Percentiles rank a stretch among this genome's conserved stretches.
These are phyloP conservation scores for Aquilaria malaccensis DNA, from an alignment of 345 rosid genomes.

Conservation along the genomic window DNA sequence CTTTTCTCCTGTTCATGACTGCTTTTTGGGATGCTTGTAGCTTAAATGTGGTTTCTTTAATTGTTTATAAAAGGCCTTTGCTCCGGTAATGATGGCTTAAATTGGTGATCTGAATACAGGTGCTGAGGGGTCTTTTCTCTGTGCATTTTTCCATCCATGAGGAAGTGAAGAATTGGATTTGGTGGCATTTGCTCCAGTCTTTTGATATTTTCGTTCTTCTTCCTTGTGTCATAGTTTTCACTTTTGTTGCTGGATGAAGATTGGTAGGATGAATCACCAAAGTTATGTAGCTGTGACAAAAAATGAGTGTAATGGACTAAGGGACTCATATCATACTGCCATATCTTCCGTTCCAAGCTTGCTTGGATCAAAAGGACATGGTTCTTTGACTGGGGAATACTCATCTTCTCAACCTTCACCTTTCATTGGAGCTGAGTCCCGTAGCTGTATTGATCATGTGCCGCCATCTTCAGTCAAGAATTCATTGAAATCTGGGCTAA, in stretches of 20 bases:
- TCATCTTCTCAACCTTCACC: constrained; percentile 31
- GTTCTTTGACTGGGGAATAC: constrained; percentile 20
- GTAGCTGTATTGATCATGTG: constrained; percentile 15
- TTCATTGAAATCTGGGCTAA: constrained; percentile 25
- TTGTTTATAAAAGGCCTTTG: too few species aligned
- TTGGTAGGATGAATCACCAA: constrained; percentile 23
- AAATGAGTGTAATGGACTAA: constrained; percentile 26
- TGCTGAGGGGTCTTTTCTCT: too few species aligned
- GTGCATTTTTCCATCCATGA: too few species aligned
- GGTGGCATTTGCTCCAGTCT: too few species aligned
- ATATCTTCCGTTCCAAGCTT: constrained; percentile 24
- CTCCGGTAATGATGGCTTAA: too few species aligned
- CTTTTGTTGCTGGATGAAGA: constrained; percentile 8
- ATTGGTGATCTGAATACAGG: too few species aligned
- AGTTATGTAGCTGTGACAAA: constrained; percentile 23
- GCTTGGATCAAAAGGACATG: constrained; percentile 27
- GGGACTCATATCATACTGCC: constrained; percentile 24
- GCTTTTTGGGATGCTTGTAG: too few species aligned
- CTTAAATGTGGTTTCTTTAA: too few species aligned
- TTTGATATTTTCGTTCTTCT: too few species aligned
- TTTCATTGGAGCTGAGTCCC: constrained; percentile 29
- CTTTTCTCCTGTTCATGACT: too few species aligned
- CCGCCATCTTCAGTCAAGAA: constrained; percentile 13
- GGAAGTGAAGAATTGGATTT: too few species aligned
- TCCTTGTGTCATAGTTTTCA: not conserved